Evolutionary conservation across 2,329 filamentous ascomycete genomes (phyloP), one percentile per base, ranked within the genome.

Genomic region (Xylaria hypoxylon): DNA sequence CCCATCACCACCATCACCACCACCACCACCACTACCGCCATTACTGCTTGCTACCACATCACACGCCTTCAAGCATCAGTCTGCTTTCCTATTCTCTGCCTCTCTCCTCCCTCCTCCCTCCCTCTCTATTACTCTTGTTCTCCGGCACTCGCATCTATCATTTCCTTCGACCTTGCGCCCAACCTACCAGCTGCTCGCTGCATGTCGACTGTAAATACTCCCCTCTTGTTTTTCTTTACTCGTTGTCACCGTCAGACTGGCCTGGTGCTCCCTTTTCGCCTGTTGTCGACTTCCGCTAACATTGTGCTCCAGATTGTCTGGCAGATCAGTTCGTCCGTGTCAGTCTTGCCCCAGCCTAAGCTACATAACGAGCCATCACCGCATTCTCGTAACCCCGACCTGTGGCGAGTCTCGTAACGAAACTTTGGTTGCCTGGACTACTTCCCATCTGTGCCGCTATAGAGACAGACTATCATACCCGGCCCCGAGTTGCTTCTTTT

Each of bases 221-320:
- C 42, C 59, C 65, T 64, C 44, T 40, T 53, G 26, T 56, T 60
- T 45, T 48, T 26, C 33, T 45, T 58, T 63, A 48, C 50, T 59
- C 19, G 35, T 45, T 26, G 45, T 50, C 19, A 22, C 33, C 55
- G 42, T 52, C 47, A 56, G 50, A 22, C 26, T 60, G 24, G 22
- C 57, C 17, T 59, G 28, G 24, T 45, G 35, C 52, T 35, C 53
- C 35, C n/a, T 59, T 51, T 44, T 52, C 19, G 15, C 28, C 38
- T 45, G 38, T 42, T 40, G 50, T 63, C 51, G 17, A 44, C 64
- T 50, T 61, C 53, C 67, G 68, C 73, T 74, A 65, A 74, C 65
- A 13, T 70, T 70, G 48, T 55, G 45, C 65, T 71, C 59, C 22
- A 70, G 65, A 58, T 68, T 56, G 33, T 65, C 38, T 57, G 57